Evolutionary conservation across 2,329 filamentous ascomycete species (phyloP).

Genomic region (Talaromyces sp.): DNA sequence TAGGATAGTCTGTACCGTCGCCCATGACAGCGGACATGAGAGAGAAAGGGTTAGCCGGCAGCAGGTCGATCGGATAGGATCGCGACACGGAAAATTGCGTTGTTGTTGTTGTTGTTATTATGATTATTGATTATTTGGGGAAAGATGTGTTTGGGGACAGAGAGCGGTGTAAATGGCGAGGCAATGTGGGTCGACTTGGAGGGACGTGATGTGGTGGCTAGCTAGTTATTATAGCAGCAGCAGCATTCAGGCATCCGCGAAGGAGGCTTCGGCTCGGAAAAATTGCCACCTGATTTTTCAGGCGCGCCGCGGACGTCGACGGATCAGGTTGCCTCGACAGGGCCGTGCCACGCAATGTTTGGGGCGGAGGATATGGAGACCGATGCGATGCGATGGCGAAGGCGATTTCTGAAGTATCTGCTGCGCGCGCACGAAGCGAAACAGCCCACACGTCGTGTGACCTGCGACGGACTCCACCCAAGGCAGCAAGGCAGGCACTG

Average conservation of each 20-base stretch:
- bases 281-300: constrained; percentile 13
- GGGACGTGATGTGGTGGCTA: constrained; percentile 1
- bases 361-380: background rate
- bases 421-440: background rate
- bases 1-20: constrained; percentile 38
- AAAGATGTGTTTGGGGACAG: background rate
- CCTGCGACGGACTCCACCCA: constrained; percentile 8
- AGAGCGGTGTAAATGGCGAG: background rate
- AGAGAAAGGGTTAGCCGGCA: background rate
- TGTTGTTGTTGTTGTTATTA: background rate
- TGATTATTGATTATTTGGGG: background rate
- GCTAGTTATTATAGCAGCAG: constrained; percentile 6
- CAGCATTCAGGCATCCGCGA: constrained; percentile 9
- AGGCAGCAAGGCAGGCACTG: background rate
- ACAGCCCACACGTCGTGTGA: constrained; percentile 11
- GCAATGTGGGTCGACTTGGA: background rate
- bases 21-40: constrained; percentile 27
- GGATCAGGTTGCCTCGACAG: background rate
- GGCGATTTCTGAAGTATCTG: background rate
- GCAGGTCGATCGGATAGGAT: background rate
- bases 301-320: constrained; percentile 3
- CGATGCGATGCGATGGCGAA: background rate
- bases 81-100: background rate
- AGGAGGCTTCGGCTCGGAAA: constrained; percentile 4
- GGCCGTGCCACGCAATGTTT: background rate